Percentiles rank a stretch among this genome's conserved stretches.
Conservation (phyloP, 2,329 filamentous ascomycete genomes). For the Sclerotinia sclerotiorum region DNA sequence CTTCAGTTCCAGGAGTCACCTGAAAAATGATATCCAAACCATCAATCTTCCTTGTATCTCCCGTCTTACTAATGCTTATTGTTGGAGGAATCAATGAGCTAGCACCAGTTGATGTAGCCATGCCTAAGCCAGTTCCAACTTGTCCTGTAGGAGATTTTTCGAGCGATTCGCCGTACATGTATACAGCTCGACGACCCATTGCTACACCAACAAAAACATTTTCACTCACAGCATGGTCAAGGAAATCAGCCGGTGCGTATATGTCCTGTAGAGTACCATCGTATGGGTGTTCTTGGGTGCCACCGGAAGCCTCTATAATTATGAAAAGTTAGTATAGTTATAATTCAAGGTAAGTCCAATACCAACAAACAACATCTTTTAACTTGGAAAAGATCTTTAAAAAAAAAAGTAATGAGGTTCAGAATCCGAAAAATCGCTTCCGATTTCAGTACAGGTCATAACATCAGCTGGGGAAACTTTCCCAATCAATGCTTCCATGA, state of each 20-base stretch:
- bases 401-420: background rate
- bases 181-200: conserved; percentile 44
- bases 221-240: conserved; percentile 44
- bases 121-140: conserved; percentile 45
- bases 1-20: conserved; percentile 46
- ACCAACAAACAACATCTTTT: background rate
- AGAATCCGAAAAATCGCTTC: background rate
- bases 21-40: conserved; percentile 45
- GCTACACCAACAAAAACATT: conserved; percentile 44
- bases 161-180: conserved; percentile 45
- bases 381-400: background rate
- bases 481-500: background rate
- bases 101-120: conserved; percentile 37
- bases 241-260: conserved; percentile 42
- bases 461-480: background rate
- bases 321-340: background rate
- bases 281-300: background rate
- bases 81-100: conserved; percentile 43
- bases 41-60: conserved; percentile 39
- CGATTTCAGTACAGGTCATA: background rate
- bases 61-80: conserved; percentile 39
- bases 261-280: background rate
- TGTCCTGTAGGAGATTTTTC: conserved; percentile 39
- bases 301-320: background rate
- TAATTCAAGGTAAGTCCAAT: background rate